Percentiles rank a stretch among this genome's conserved stretches.
Evolutionary conservation across 345 rosid genomes (phyloP).

Genomic region (Sapria himalayana): DNA sequence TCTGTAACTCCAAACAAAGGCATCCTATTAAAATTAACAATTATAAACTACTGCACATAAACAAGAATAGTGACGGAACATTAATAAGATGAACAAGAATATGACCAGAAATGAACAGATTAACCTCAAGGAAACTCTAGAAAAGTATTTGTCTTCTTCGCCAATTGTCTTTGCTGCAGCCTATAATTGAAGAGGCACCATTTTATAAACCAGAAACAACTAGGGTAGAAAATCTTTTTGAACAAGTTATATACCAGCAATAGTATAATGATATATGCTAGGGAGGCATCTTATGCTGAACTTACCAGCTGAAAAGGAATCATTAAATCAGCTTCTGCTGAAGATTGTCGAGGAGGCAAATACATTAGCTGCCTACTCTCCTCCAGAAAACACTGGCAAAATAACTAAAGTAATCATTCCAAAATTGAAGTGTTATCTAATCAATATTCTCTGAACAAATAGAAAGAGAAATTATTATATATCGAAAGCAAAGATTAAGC

Average conservation of each 20-base stretch:
- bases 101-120: constrained; percentile 3
- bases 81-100: constrained; percentile 1
- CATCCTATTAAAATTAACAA: constrained; percentile 31
- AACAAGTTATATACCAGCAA: too few relatives aligned
- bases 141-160: constrained; percentile 81
- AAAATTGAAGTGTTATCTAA: too few relatives aligned
- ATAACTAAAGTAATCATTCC: not conserved
- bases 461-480: too few relatives aligned
- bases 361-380: constrained; percentile 91
- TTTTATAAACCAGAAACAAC: too few relatives aligned
- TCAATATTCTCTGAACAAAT: too few relatives aligned
- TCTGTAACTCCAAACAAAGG: constrained; percentile 60
- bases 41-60: not conserved
- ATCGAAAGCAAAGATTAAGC: too few relatives aligned
- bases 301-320: constrained; percentile 91
- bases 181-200: constrained; percentile 23
- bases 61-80: not conserved
- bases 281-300: constrained; percentile 6
- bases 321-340: constrained; percentile 96
- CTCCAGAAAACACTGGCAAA: constrained; percentile 76
- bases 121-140: constrained; percentile 69
- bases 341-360: constrained; percentile 85
- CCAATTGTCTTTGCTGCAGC: constrained; percentile 79
- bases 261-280: not conserved
- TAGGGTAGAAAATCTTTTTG: not conserved